Percentiles rank a stretch among this genome's conserved stretches.
Conservation (phyloP, 139 green algal genomes). For the Chlorella sp. region DNA sequence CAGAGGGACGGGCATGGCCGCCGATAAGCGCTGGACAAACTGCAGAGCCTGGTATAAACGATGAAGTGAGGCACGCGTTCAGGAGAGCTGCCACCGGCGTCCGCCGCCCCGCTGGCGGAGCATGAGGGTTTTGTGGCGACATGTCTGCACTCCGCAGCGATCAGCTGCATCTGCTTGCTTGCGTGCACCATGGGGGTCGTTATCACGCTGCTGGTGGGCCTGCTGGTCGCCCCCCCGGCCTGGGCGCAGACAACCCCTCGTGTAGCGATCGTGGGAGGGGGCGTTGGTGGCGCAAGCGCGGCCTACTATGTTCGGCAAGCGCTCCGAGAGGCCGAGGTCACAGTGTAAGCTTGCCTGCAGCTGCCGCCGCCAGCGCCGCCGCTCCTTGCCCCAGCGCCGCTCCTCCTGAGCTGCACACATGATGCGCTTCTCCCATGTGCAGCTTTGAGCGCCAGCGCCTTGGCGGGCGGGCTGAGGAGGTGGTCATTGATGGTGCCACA, state of each 20-base stretch:
- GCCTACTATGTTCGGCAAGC: conserved; percentile 44
- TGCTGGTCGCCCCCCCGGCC: background rate
- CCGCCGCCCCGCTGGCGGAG: background rate
- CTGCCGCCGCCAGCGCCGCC: background rate
- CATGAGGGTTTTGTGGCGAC: background rate
- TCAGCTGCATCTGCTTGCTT: background rate
- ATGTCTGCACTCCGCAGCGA: background rate
- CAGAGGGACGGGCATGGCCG: conserved; percentile 6
- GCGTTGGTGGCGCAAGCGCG: conserved; percentile 54
- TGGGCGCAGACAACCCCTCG: background rate
- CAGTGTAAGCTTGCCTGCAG: conserved; percentile 36
- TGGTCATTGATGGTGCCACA: background rate
- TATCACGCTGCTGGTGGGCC: background rate
- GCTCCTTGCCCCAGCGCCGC: background rate
- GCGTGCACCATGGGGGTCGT: too few species aligned
- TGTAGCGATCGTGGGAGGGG: conserved; percentile 61
- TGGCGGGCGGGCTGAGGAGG: background rate
- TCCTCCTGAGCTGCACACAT: background rate
- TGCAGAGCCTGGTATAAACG: too few species aligned
- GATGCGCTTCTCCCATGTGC: background rate
- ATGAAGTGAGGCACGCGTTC: too few species aligned
- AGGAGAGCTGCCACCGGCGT: background rate
- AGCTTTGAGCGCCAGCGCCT: conserved; percentile 13
- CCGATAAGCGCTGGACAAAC: too few species aligned
- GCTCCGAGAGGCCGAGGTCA: conserved; percentile 18